Evolutionary conservation across 192 early-diverging fungal genomes (phyloP).

Genomic region (Coemansia sp.): DNA sequence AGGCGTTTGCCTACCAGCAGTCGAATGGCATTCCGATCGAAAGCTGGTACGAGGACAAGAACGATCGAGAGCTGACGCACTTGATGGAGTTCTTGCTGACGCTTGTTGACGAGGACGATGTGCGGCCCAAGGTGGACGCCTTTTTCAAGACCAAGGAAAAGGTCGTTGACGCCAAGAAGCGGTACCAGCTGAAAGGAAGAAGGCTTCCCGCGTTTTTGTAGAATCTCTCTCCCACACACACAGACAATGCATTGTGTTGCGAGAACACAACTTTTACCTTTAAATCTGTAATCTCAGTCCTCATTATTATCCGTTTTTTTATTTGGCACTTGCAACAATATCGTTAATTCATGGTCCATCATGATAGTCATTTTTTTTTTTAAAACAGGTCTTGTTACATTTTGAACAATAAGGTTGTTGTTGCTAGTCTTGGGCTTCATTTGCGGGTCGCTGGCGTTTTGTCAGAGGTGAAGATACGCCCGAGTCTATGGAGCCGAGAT

Average conservation of each 20-base stretch:
- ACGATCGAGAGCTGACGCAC: conserved; percentile 62
- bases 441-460: conserved; percentile 15
- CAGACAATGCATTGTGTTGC: too few species aligned
- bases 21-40: conserved; percentile 72
- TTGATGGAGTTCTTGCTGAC: conserved; percentile 64
- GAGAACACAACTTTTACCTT: too few species aligned
- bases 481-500: too few species aligned
- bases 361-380: too few species aligned
- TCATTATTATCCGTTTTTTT: too few species aligned
- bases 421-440: neutral
- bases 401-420: neutral
- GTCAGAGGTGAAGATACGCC: conserved; percentile 5
- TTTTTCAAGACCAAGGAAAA: conserved; percentile 56
- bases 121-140: conserved; percentile 63
- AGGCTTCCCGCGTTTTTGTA: neutral
- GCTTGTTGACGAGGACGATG: conserved; percentile 61
- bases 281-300: neutral
- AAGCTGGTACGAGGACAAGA: conserved; percentile 70
- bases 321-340: too few species aligned
- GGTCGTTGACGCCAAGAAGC: conserved; percentile 39
- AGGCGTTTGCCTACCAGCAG: conserved; percentile 73
- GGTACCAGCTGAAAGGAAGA: conserved; percentile 10
- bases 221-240: neutral
- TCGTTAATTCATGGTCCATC: too few species aligned
- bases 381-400: too few species aligned